Conservation (phyloP, 495 filamentous ascomycete genomes). For the Diplogelasinospora grovesii region DNA sequence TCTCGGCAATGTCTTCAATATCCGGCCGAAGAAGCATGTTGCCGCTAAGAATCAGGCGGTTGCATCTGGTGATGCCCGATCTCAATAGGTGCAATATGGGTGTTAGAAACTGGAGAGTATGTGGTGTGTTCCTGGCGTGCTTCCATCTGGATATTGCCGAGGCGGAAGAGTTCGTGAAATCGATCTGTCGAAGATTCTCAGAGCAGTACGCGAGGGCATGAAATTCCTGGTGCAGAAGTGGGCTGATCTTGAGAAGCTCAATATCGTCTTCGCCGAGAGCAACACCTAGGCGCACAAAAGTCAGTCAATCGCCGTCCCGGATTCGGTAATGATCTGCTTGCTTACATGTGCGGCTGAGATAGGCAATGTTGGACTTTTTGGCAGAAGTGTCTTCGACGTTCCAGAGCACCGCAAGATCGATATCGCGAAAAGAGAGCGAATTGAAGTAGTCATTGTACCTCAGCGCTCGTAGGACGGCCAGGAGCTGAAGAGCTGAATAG, state of each 20-base stretch:
- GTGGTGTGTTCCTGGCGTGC: not conserved
- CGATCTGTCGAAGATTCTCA: slow-evolving; percentile 37
- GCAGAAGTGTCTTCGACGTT: slow-evolving; percentile 24
- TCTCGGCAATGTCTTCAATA: slow-evolving; percentile 24
- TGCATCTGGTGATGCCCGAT: slow-evolving; percentile 24
- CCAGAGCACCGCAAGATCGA: slow-evolving; percentile 49
- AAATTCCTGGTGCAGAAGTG: slow-evolving; percentile 40
- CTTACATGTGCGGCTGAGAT: slow-evolving; percentile 26
- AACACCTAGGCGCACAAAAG: slow-evolving; percentile 12
- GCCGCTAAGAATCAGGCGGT: slow-evolving; percentile 20
- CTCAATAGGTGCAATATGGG: slow-evolving; percentile 26
- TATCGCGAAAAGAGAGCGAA: slow-evolving; percentile 73
- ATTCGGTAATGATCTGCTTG: not conserved
- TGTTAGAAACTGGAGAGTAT: slow-evolving; percentile 23
- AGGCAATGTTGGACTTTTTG: slow-evolving; percentile 21
- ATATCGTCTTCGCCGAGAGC: slow-evolving; percentile 26
- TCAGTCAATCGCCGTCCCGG: too few relatives aligned
- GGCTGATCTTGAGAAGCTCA: slow-evolving; percentile 29
- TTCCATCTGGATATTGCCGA: slow-evolving; percentile 7
- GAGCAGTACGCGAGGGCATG: slow-evolving; percentile 41
- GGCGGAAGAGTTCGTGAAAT: slow-evolving; percentile 31
- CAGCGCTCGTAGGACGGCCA: slow-evolving; percentile 80
- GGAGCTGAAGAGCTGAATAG: slow-evolving; percentile 68
- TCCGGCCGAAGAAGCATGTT: slow-evolving; percentile 19
- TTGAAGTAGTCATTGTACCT: slow-evolving; percentile 89